Conservation (phyloP, 2,329 filamentous ascomycete species). For the Helicocarpus griseus region DNA sequence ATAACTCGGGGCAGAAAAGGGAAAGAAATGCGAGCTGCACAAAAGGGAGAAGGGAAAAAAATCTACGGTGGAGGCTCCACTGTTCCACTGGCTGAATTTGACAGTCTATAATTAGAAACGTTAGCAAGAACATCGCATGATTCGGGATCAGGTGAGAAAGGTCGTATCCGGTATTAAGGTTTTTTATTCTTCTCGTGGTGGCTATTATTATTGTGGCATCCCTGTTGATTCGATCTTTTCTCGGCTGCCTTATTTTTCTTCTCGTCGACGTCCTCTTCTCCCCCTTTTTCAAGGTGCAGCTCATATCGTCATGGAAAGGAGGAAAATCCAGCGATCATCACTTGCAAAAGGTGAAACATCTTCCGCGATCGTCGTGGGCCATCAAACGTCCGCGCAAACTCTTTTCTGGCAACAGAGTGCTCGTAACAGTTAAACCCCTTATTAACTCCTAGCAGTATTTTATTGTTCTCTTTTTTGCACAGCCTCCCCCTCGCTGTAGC, state of each 20-base stretch:
- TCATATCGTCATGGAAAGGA: too few species aligned
- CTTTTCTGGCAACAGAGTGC: background rate
- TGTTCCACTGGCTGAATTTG: constrained; percentile 10
- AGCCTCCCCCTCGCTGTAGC: background rate
- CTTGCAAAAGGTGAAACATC: background rate
- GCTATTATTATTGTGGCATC: too few species aligned
- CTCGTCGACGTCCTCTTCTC: background rate
- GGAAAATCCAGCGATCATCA: background rate
- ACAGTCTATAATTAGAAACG: constrained; percentile 8
- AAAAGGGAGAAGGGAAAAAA: too few species aligned
- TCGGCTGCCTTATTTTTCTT: too few species aligned
- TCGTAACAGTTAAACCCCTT: too few species aligned
- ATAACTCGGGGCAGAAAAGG: too few species aligned
- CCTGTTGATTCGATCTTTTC: too few species aligned
- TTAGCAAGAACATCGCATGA: background rate
- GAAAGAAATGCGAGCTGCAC: too few species aligned
- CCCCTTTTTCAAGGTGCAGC: background rate
- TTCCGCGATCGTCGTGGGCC: background rate
- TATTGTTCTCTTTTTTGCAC: background rate
- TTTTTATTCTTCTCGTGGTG: background rate
- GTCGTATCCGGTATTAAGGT: too few species aligned
- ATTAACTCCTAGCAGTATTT: too few species aligned
- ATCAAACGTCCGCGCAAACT: background rate
- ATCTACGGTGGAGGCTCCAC: background rate
- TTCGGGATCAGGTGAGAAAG: background rate